Evolutionary conservation across 139 green algal species (phyloP), one percentile per base, ranked within the genome.

Genomic region (Picochlorum sp.): DNA sequence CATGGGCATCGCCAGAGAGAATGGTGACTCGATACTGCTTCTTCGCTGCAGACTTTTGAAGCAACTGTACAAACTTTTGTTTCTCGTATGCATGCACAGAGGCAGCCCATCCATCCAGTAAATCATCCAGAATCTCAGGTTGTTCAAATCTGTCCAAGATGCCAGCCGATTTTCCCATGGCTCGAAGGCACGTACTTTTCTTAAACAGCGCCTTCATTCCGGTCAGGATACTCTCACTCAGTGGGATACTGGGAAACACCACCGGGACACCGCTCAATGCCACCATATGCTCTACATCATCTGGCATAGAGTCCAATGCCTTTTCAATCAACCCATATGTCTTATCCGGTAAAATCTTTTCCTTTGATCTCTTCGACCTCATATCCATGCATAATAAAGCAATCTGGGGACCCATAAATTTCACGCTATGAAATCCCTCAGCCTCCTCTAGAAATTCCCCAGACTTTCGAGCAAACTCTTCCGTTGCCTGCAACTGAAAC

Each of bases 401-500:
- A 16, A 78, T 63, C 32, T 61, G 46, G 2, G 70, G 65, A 1
- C 77, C 77, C 61, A 82, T 45, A 28, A 61, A 78, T 20, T 64
- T 57, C 16, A 78, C 8, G 49, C 9, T 69, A 44, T 78, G 65
- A 52, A 69, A 74, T 7, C 63, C 63, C 28, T 56, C 64, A 71
- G 47, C 51, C 18, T 64, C 15, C 3, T 45, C 15, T 11, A 77
- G 49, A 41, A 73, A 73, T 57, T 72, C 56, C 7, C 18, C 11
- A 14, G 47, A 16, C 21, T 63, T 14, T 2, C 51, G 16, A 23
- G 62, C 65, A 50, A 58, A 56, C 14, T 73, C 64, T 37, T 56
- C 18, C 4, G 80, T 85, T 41, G 82, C 83, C 62, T 87, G 79
- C 32, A 86, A 73, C 76, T 90, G 84, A 73, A 89, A 90, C 26